Evolutionary conservation across 768 basidiomycete species (phyloP).

Genomic region (Calocera cornea): DNA sequence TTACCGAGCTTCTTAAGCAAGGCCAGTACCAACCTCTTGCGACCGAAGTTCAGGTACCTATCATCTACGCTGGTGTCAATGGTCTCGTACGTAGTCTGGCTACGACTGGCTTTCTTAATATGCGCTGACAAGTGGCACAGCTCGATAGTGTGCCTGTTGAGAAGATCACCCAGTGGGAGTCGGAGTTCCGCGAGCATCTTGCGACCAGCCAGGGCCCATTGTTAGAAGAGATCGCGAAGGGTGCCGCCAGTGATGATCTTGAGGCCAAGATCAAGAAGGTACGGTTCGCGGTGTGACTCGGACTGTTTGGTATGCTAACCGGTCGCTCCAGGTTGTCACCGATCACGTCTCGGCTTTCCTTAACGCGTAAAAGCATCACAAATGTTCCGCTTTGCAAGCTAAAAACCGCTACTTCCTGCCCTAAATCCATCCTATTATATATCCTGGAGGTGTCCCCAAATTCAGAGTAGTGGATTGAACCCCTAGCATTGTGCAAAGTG

Average conservation of each 20-base stretch:
- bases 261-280: conserved; percentile 90
- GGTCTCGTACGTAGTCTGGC: conserved; percentile 60
- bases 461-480: neutral
- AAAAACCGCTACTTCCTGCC: neutral
- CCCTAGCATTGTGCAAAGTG: neutral
- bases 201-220: conserved; percentile 56
- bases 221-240: conserved; percentile 71
- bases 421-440: conserved; percentile 3
- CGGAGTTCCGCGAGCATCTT: conserved; percentile 81
- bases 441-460: neutral
- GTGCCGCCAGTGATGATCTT: conserved; percentile 74
- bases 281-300: conserved; percentile 4
- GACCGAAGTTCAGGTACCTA: conserved; percentile 94
- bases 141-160: conserved; percentile 94
- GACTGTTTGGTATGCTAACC: neutral
- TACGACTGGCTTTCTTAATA: neutral
- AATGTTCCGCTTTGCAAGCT: neutral
- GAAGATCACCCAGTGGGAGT: conserved; percentile 86
- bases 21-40: conserved; percentile 93
- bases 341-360: conserved; percentile 75
- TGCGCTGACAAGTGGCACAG: conserved; percentile 24
- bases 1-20: conserved; percentile 96
- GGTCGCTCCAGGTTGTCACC: conserved; percentile 42
- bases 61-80: conserved; percentile 99
- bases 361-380: conserved; percentile 21